Conservation (phyloP, 1,284 basidiomycete genomes). For the Cryptococcus sp. region DNA sequence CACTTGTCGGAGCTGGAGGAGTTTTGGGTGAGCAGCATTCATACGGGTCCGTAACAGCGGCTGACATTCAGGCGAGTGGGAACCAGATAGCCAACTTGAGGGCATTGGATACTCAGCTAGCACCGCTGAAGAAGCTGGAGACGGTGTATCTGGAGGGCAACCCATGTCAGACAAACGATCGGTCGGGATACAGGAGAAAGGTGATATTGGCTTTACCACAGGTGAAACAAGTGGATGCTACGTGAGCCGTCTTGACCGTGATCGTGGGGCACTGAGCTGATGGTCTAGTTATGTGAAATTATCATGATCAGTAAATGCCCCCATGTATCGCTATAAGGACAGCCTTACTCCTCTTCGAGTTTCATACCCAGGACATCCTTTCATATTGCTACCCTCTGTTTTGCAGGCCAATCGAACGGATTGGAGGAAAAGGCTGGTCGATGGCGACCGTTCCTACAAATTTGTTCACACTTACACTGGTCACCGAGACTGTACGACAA, state of each 20-base stretch:
- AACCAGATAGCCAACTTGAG: slow-evolving; percentile 71
- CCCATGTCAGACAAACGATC: slow-evolving; percentile 77
- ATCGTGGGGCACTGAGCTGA: too few species aligned
- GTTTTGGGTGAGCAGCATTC: slow-evolving; percentile 68
- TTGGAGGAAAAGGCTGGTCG: too few species aligned
- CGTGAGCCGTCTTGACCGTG: too few species aligned
- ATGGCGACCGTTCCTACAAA: too few species aligned
- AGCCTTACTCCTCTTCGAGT: too few species aligned
- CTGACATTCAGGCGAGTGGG: slow-evolving; percentile 64
- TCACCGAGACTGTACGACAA: too few species aligned
- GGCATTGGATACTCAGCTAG: slow-evolving; percentile 67
- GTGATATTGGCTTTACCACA: slow-evolving; percentile 83
- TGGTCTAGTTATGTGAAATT: slow-evolving; percentile 18
- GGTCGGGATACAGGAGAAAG: slow-evolving; percentile 77
- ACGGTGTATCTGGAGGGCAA: slow-evolving; percentile 95
- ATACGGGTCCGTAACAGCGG: slow-evolving; percentile 1
- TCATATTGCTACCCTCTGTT: too few species aligned
- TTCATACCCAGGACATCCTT: too few species aligned
- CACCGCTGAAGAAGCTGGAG: slow-evolving; percentile 60
- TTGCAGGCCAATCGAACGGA: too few species aligned
- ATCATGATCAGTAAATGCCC: too few species aligned
- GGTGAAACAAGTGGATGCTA: slow-evolving; percentile 89
- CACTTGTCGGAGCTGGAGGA: slow-evolving; percentile 76
- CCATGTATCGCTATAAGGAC: too few species aligned
- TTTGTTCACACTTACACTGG: too few species aligned